A percentile compares a stretch with the other conserved stretches of the same genome.
phyloP scores from a whole-genome alignment of 257 asterid species.

The Nicotiana tomentosiformis region DNA sequence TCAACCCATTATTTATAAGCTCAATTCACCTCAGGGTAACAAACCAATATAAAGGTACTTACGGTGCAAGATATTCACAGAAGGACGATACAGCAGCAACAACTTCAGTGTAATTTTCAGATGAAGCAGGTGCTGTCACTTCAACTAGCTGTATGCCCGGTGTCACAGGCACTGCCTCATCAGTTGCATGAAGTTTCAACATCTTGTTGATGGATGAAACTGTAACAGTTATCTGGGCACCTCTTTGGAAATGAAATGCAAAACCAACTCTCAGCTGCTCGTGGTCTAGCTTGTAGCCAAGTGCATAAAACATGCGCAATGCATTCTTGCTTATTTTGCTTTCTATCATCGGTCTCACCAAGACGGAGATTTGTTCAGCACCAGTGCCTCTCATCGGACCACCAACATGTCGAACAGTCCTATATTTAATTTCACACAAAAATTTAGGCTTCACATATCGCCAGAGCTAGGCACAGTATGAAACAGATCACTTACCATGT shows the following conservation, averaged over 20 bases:
- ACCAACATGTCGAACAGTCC: slow-evolving; percentile 94
- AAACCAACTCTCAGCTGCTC: slow-evolving; percentile 89
- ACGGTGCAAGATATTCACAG: slow-evolving; percentile 98
- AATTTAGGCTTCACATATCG: neutral
- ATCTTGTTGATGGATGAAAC: slow-evolving; percentile 87
- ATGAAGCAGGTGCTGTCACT: slow-evolving; percentile 85
- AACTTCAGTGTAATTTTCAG: slow-evolving; percentile 84
- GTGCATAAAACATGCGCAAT: slow-evolving; percentile 66
- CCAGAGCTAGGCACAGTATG: neutral
- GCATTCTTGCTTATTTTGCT: slow-evolving; percentile 91
- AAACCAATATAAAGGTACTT: slow-evolving; percentile 29
- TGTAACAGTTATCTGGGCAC: slow-evolving; percentile 73
- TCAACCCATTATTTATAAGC: too few relatives aligned
- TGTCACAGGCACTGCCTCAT: slow-evolving; percentile 85
- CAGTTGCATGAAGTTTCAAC: slow-evolving; percentile 84
- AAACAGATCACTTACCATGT: slow-evolving; percentile 52
- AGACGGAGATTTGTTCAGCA: slow-evolving; percentile 83
- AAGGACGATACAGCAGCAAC: slow-evolving; percentile 72
- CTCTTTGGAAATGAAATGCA: slow-evolving; percentile 78
- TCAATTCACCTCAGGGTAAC: too few relatives aligned
- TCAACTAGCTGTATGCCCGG: slow-evolving; percentile 96
- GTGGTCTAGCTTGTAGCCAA: slow-evolving; percentile 85
- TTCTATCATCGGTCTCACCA: slow-evolving; percentile 74
- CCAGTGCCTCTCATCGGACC: slow-evolving; percentile 94
- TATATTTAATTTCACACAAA: slow-evolving; percentile 12